Base-by-base conservation (phyloP, 106 monocot genomes). In the Xerophyta viscosa region DNA sequence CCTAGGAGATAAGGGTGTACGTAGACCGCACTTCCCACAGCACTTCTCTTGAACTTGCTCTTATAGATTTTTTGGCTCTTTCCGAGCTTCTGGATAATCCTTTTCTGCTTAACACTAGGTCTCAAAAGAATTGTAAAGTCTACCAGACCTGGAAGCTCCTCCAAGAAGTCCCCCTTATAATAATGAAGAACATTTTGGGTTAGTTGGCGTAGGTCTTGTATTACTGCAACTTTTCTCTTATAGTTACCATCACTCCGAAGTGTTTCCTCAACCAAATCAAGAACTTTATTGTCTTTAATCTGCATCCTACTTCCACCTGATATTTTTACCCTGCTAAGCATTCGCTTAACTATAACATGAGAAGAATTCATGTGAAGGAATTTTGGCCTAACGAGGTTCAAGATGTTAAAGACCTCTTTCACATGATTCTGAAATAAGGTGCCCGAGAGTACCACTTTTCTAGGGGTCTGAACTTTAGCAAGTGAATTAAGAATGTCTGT, bases 391-490 rank as follows among this genome's bases (percentile, higher is more conserved):
- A 88, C 84, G 36, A 94, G 93, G 45, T 94, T 76, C 56, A 94
- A 37, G 50, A 94, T 88, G 45, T 75, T 94, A 62, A 94, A 96
- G 0, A 96, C 96, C 49, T 96, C 96, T 14, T 59, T 77, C 0
- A 96, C 88, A 53, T 85, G 88, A 48, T 88, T 96, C 30, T 96
- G 88, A 45, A 88, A 94, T 20, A 94, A 63, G 5, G 93, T 94
- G 12, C 93, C 93, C 12, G 93, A 88, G 10, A 94, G 88, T 1
- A 94, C 84, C 7, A 94, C 93, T 60, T 88, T 94, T 3, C 81
- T 54, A 56, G 63, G 72, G 0, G 93, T 94, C 37, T 76, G 48
- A 30, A 94, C 71, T 50, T 81, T 84, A 11, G 74, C 71, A 23
- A 94, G 75, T n/a, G 93, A 78, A 18, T 48, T 69, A 21, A 80